Evolutionary conservation across 768 basidiomycete species (phyloP), one percentile per base, ranked within the genome.

Genomic region (Tulasnella sp.): DNA sequence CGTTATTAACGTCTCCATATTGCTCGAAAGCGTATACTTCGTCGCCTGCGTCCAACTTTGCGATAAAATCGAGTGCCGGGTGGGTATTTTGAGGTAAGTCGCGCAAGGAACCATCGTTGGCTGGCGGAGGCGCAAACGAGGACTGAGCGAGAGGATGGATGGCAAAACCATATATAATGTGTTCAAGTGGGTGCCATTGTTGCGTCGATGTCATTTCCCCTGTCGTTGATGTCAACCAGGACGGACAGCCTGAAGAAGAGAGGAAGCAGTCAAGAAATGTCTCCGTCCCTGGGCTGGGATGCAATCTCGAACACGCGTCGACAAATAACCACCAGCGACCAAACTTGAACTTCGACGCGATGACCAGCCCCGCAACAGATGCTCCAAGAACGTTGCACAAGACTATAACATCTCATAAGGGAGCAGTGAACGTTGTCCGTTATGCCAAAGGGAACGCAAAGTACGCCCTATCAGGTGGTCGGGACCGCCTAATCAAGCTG

Each of bases 1-100:
- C 83, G 25, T 93, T 92, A 15, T 88, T 89, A 73, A 93, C 92
- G 81, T 77, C 71, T 91, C 92, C 90, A 82, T 95, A 96, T 81
- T 91, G 91, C 85, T 99, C 97, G 81, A 98, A 98, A 22, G 96
- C 95, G 83, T 98, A 98, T 40, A 99, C 90, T 82, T 98, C 96
- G 83, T 97, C 96, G 68, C 97, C 97, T 37, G 98, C 92, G 79
- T 97, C 96, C 75, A 99, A 87, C 7, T 91, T 87, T 40, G 94
- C 93, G 39, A 76, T 68, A 40, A 74, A 74, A 34, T 74, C 73
- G 29, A 74, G 73, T 8, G 73, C 31, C 38, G 49, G 73, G 73
- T 74, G 29, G 87, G 87, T 25, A 45, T 78, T 77, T 34, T 76
- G 38, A 52, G 36, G 71, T 8, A 64, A 15, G 31, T 31, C 29